Evolutionary conservation across 164 flowering plant genomes (phyloP), one percentile per base, ranked within the genome.

Genomic region (Annona squamosa): DNA sequence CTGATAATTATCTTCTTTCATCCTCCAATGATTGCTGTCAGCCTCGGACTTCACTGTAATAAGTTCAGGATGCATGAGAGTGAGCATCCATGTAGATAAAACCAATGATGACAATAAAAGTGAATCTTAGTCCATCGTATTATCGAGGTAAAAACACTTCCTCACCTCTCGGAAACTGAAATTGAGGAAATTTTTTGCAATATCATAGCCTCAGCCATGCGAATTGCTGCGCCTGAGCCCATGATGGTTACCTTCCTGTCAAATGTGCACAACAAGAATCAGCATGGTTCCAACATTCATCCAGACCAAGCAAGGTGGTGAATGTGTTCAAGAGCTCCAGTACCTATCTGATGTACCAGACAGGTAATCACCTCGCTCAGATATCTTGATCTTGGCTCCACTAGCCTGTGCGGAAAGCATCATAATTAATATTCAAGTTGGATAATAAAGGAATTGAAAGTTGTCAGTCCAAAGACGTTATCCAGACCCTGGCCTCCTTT

Each of bases 181-280:
- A 82, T 91, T 66, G 94, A 87, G 56, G 91, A 83, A 64, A 95
- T 90, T 76, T 89, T 90, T 79, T 87, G 87, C 82, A 81, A 72
- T 66, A 95, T 95, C 98, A 93, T 90, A 65, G 84, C 71, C 83
- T 95, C 97, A 1, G 98, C 98, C 44, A 82, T 74, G 64, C 79
- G 89, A 48, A 95, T 87, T 42, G 99, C 91, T 80, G 89, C 84
- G 73, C 89, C 91, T 26, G 99, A 87, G 44, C 99, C 99, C 2
- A 92, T 89, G 77, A 95, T 91, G 6, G 98, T 95, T 45, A 95
- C 97, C 86, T 91, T 95, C 92, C 99, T 95, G 94, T 74, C 71
- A 79, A 70, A 76, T 59, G 59, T 37, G 61, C 65, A 48, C 17
- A 46, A 7, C 3, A 70, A 45, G 26, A 46, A 48, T 44, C 65